phyloP scores from a whole-genome alignment of 768 basidiomycete genomes.

The Hygrophoropsis aurantiaca region DNA sequence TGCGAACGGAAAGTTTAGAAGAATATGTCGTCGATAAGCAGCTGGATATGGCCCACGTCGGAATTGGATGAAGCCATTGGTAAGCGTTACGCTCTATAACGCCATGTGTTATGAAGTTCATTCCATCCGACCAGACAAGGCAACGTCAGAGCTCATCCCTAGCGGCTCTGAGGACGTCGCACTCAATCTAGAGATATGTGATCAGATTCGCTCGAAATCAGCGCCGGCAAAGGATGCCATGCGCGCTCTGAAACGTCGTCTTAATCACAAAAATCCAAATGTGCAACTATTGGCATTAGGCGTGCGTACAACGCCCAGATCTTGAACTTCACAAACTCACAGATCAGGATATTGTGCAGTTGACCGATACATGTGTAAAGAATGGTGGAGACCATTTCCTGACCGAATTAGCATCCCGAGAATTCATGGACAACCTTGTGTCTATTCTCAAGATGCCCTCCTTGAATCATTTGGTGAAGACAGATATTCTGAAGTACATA shows the following conservation, averaged over 20 bases:
- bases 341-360: conserved; percentile 39
- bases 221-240: conserved; percentile 84
- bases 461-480: conserved; percentile 81
- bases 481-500: conserved; percentile 70
- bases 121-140: conserved; percentile 69
- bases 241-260: conserved; percentile 81
- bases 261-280: conserved; percentile 95
- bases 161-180: conserved; percentile 88
- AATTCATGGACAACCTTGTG: conserved; percentile 92
- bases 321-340: neutral
- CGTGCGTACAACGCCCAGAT: conserved; percentile 48
- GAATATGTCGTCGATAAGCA: conserved; percentile 59
- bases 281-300: conserved; percentile 86
- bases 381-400: conserved; percentile 95
- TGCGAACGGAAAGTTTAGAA: conserved; percentile 2
- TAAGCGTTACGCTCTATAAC: conserved; percentile 40
- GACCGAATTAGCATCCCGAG: conserved; percentile 77
- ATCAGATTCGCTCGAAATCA: conserved; percentile 92
- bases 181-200: conserved; percentile 92
- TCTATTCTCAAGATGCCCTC: conserved; percentile 80
- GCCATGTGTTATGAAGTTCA: no score
- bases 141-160: conserved; percentile 88
- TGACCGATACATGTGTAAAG: conserved; percentile 92
- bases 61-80: conserved; percentile 84
- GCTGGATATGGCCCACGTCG: conserved; percentile 79